These are phyloP conservation scores for Psophocarpus tetragonolobus DNA, from an alignment of 306 rosid species.

Conservation along the genomic window DNA sequence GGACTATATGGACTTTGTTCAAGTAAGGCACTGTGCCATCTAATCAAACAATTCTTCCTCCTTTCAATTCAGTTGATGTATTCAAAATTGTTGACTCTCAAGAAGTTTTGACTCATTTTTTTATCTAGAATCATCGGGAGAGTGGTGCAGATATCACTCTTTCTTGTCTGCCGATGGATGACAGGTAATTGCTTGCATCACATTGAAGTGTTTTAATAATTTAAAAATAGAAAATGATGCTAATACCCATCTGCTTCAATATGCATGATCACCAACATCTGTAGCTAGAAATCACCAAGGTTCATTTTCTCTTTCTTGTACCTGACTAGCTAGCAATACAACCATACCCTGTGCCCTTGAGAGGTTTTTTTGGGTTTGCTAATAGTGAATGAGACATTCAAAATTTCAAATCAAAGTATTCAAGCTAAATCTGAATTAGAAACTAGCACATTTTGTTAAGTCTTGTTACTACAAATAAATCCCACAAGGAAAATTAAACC, in stretches of 20 bases:
- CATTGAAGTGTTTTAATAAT: neutral
- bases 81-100: constrained; percentile 22
- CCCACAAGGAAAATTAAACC: neutral
- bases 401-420: neutral
- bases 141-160: constrained; percentile 93
- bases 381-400: neutral
- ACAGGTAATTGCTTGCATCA: constrained; percentile 54
- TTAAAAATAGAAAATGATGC: neutral
- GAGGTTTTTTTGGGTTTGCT: neutral
- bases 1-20: constrained; percentile 94
- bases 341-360: neutral
- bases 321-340: neutral
- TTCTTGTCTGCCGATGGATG: constrained; percentile 90
- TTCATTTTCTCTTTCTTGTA: neutral
- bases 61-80: neutral
- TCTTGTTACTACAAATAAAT: neutral
- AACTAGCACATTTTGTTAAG: neutral
- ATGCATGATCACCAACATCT: neutral
- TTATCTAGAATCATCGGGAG: constrained; percentile 73
- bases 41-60: constrained; percentile 11
- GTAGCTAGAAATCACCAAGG: neutral
- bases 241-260: neutral
- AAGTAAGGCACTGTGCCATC: constrained; percentile 51
- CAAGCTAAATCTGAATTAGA: neutral
- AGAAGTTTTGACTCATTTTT: constrained; percentile 29